Conservation (phyloP, 179 eudicot species). For the Amaranthus tricolor region DNA sequence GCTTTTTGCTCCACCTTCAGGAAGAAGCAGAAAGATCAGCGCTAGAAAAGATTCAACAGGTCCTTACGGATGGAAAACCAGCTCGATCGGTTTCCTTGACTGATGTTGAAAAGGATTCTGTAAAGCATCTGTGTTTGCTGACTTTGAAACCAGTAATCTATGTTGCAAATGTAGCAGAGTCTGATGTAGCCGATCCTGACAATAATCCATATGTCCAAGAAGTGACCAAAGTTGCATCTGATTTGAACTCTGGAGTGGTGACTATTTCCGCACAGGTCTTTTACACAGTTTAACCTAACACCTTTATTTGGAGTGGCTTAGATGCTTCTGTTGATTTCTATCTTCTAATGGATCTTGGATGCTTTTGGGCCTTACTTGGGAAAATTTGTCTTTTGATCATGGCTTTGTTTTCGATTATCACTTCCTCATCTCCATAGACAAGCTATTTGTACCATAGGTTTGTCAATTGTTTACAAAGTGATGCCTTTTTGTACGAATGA, state of each 20-base stretch:
- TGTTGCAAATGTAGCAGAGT: conserved; percentile 94
- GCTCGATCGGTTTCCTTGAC: conserved; percentile 89
- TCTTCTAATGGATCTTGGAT: background rate
- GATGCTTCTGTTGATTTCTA: background rate
- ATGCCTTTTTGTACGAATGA: background rate
- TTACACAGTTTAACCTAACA: background rate
- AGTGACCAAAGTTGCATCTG: conserved; percentile 68
- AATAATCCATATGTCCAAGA: conserved; percentile 73
- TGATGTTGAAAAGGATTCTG: conserved; percentile 73
- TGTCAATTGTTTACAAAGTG: background rate
- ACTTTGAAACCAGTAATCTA: conserved; percentile 90
- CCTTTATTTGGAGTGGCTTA: background rate
- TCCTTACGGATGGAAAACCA: conserved; percentile 89
- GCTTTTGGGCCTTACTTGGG: background rate
- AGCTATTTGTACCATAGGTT: background rate
- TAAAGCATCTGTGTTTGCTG: conserved; percentile 89
- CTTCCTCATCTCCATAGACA: background rate
- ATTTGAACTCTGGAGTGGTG: conserved; percentile 80
- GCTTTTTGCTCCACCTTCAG: conserved; percentile 38
- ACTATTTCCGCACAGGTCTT: conserved; percentile 93
- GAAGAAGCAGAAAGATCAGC: conserved; percentile 96
- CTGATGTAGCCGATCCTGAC: conserved; percentile 85
- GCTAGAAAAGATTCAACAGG: conserved; percentile 69
- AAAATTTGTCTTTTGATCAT: background rate
- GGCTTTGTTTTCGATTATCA: background rate